Base-by-base conservation (phyloP, 1,284 basidiomycete species). In the Phellinidium pouzarii region DNA sequence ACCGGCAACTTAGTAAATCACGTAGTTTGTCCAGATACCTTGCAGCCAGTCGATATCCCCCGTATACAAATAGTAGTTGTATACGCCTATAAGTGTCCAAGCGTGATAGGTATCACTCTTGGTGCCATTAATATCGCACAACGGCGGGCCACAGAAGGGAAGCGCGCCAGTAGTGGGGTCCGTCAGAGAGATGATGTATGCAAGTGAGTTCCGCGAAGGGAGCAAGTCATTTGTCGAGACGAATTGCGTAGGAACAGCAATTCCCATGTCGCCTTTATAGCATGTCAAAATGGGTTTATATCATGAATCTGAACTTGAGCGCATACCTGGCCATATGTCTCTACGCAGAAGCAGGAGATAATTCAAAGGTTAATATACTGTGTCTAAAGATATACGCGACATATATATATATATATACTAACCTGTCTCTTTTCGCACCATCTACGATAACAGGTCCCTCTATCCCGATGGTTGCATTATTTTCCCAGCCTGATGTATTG, bases 361-460 rank as follows among this genome's bases (percentile, higher is more conserved):
- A 2, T 11, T 3, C 7, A 34, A 11, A 14, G 14, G 31, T 34
- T n/a, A n/a, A n/a, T n/a, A n/a, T n/a, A 7, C 31, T 14, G 7
- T 34, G 9, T 14, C 29, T 31, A 5, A 31, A 11, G 29, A 5
- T 34, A 11, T 34, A 3, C 9, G 31, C 14, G 3, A 19, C 11
- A 48, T 11, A 45, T 7, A 31, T n/a, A 44, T 4, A 4, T 25
- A 2, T 19, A 2, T 6, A 29, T 27, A 26, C 37, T 46, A 46
- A 76, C 76, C 78, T 68, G 58, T 80, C 79, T 11, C 78, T 73
- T 60, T 80, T 82, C 2, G 78, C 79, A 29, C 79, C 79, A 56
- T 82, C 79, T 2, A 80, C 78, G 46, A 82, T 78, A 44, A 82
- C 79, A 3, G 79, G 79, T 0, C 78, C 75, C 4, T 75, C 77